A percentile compares a stretch with the other conserved stretches of the same genome.
Evolutionary conservation across 164 flowering plant genomes (phyloP).

Genomic region (Tetracentron sinense): DNA sequence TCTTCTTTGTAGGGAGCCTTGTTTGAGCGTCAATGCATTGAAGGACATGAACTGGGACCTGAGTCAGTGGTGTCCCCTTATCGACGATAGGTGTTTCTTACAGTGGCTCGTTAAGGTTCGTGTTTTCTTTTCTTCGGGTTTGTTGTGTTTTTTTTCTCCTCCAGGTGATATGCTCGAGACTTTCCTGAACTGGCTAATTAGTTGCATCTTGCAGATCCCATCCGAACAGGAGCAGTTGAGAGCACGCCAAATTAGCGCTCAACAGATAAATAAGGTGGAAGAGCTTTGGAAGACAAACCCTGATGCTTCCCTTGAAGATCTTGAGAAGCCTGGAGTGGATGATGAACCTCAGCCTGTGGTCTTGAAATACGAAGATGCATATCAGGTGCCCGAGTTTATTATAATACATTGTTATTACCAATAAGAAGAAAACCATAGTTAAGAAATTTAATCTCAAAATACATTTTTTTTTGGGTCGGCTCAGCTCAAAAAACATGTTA

Average conservation of each 20-base stretch:
- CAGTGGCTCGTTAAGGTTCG: constrained; percentile 98
- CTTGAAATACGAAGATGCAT: constrained; percentile 96
- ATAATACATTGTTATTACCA: too few relatives aligned
- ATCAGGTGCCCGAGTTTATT: constrained; percentile 62
- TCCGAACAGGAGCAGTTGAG: constrained; percentile 98
- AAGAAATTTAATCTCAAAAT: not conserved
- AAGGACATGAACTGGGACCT: constrained; percentile 99
- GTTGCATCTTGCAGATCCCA: constrained; percentile 65
- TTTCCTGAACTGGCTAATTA: constrained; percentile 8
- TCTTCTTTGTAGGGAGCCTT: constrained; percentile 95
- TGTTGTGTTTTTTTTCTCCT: not conserved
- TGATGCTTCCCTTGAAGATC: constrained; percentile 96
- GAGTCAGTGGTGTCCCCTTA: constrained; percentile 99
- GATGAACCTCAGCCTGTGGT: constrained; percentile 98
- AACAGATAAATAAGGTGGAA: constrained; percentile 96
- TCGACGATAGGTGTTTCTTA: constrained; percentile 97
- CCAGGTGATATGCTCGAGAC: not conserved
- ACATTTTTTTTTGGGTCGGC: not conserved
- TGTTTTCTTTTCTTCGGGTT: too few relatives aligned
- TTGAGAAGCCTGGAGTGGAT: constrained; percentile 99
- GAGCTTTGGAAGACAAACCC: constrained; percentile 99
- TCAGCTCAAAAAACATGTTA: too few relatives aligned
- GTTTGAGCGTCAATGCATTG: constrained; percentile 90
- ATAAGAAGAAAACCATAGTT: too few relatives aligned
- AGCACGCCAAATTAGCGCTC: constrained; percentile 99